Percentiles rank a stretch among this genome's conserved stretches.
These are phyloP conservation scores for Pachyrhizus erosus DNA, from an alignment of 306 rosid species.

Conservation along the genomic window DNA sequence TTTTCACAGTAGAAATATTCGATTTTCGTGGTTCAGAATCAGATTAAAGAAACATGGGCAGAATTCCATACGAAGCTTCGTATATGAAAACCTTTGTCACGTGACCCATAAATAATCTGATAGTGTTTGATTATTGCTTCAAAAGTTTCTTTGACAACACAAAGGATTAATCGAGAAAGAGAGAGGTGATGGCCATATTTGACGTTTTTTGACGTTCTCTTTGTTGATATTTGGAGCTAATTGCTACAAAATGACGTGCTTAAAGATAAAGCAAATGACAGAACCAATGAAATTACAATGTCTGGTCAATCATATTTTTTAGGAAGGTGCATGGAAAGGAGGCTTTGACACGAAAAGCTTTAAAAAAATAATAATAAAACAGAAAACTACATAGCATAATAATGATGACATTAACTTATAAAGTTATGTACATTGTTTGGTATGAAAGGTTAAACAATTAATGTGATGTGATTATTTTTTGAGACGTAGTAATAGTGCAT, in stretches of 20 bases:
- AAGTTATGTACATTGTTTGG: not conserved
- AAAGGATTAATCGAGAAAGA: not conserved
- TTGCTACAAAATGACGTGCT: not conserved
- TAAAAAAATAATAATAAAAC: not conserved
- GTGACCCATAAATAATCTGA: not conserved
- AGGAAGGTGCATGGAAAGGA: slow-evolving; percentile 1
- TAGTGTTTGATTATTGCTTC: not conserved
- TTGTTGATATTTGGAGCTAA: not conserved
- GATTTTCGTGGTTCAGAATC: not conserved
- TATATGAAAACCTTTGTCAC: not conserved
- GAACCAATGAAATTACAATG: not conserved
- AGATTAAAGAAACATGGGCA: not conserved
- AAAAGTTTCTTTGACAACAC: not conserved
- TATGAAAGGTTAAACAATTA: no score
- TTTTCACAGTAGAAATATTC: not conserved
- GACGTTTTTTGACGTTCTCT: not conserved
- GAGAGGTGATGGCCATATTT: not conserved
- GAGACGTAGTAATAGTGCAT: not conserved
- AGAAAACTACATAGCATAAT: not conserved
- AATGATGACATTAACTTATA: not conserved
- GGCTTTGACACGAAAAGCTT: not conserved
- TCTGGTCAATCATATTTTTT: not conserved
- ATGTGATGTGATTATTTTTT: not conserved
- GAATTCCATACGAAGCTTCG: not conserved
- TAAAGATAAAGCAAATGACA: not conserved